Evolutionary conservation across 2,329 filamentous ascomycete species (phyloP).

Genomic region (Blastomyces silverae): DNA sequence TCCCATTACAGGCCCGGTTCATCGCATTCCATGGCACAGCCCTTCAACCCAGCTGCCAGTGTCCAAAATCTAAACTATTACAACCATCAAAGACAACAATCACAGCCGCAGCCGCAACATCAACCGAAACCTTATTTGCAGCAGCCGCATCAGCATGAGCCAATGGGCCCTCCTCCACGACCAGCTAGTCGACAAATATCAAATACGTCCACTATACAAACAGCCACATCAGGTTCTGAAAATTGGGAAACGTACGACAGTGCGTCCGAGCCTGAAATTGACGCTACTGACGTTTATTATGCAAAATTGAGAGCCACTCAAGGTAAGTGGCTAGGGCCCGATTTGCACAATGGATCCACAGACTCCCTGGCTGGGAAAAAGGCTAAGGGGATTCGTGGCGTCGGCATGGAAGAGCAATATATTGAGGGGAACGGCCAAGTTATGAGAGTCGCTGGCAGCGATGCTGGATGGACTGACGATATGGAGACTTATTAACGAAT

Average conservation of each 20-base stretch:
- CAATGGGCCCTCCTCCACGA: slow-evolving; percentile 30
- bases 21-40: slow-evolving; percentile 39
- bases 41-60: slow-evolving; percentile 37
- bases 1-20: slow-evolving; percentile 36
- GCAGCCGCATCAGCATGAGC: slow-evolving; percentile 17
- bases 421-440: slow-evolving; percentile 40
- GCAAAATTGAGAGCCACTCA: slow-evolving; percentile 65
- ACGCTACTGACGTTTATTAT: slow-evolving; percentile 71
- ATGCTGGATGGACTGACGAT: slow-evolving; percentile 51
- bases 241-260: slow-evolving; percentile 98
- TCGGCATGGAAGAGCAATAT: slow-evolving; percentile 39
- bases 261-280: slow-evolving; percentile 64
- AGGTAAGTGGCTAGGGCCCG: slow-evolving; percentile 54
- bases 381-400: slow-evolving; percentile 43
- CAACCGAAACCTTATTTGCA: slow-evolving; percentile 33
- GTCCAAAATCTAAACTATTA: slow-evolving; percentile 29
- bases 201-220: slow-evolving; percentile 59
- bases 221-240: slow-evolving; percentile 70
- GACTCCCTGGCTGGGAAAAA: slow-evolving; percentile 36
- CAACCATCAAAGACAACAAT: slow-evolving; percentile 23
- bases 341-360: slow-evolving; percentile 31
- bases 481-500: slow-evolving; percentile 36
- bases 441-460: slow-evolving; percentile 45
- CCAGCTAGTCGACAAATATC: slow-evolving; percentile 59
- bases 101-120: slow-evolving; percentile 7